Evolutionary conservation across 2,329 filamentous ascomycete species (phyloP).

Genomic region (Hypocreales sp.): DNA sequence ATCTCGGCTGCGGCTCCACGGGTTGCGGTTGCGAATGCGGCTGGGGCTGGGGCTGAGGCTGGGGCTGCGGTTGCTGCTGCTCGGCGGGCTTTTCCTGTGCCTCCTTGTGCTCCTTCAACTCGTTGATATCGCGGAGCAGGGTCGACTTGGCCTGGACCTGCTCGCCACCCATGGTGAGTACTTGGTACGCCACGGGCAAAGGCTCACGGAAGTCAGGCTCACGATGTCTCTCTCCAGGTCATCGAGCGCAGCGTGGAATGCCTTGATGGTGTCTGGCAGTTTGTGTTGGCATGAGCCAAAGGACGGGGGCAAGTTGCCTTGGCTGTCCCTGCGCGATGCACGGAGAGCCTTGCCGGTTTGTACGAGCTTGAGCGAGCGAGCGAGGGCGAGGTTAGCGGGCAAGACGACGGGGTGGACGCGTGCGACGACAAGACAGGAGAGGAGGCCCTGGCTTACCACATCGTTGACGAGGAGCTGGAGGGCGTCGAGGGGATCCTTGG

Average conservation of each 20-base stretch:
- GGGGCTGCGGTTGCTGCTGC: too few species aligned
- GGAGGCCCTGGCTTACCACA: slow-evolving; percentile 25
- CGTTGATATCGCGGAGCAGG: slow-evolving; percentile 35
- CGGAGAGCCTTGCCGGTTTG: slow-evolving; percentile 43
- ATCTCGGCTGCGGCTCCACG: slow-evolving; percentile 18
- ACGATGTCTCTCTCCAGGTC: slow-evolving; percentile 43
- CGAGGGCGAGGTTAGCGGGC: slow-evolving; percentile 2
- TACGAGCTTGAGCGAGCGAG: slow-evolving; percentile 35
- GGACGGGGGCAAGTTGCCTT: slow-evolving; percentile 18
- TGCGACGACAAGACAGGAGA: not conserved
- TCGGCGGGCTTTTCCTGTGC: slow-evolving; percentile 10
- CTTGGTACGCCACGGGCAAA: too few species aligned
- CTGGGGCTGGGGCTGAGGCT: too few species aligned
- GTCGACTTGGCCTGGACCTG: slow-evolving; percentile 36
- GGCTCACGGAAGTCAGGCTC: too few species aligned
- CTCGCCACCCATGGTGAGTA: not conserved
- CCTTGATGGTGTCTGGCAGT: slow-evolving; percentile 28
- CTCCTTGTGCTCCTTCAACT: slow-evolving; percentile 15
- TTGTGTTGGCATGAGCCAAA: slow-evolving; percentile 21
- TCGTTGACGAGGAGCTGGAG: slow-evolving; percentile 39
- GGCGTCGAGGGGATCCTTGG: slow-evolving; percentile 25
- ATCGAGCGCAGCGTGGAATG: slow-evolving; percentile 38
- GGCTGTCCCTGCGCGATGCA: slow-evolving; percentile 28
- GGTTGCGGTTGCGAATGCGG: slow-evolving; percentile 12
- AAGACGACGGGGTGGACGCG: too few species aligned